phyloP scores from a whole-genome alignment of 2,329 filamentous ascomycete genomes.

The Blumeriella jaapii region DNA sequence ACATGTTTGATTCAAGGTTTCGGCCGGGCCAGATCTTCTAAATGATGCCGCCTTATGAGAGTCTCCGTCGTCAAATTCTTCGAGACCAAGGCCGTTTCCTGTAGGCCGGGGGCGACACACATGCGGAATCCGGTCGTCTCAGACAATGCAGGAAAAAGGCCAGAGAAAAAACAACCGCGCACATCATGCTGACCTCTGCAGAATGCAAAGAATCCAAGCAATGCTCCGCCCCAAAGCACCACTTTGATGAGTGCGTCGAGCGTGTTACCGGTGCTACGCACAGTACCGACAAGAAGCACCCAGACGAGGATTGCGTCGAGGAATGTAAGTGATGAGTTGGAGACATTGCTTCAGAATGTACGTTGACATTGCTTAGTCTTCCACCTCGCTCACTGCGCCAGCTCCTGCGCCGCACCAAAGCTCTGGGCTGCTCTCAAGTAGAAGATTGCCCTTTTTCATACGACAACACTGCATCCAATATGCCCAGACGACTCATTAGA shows the following conservation, averaged over 20 bases:
- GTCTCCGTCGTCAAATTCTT: too few species aligned
- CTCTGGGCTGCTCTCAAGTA: slow-evolving; percentile 91
- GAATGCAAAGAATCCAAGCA: slow-evolving; percentile 81
- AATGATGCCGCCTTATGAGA: too few species aligned
- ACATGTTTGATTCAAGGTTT: too few species aligned
- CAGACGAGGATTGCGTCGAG: slow-evolving; percentile 94
- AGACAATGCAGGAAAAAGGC: not conserved
- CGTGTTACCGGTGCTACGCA: slow-evolving; percentile 62
- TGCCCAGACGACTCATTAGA: slow-evolving; percentile 15
- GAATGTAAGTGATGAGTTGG: slow-evolving; percentile 99
- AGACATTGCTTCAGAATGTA: not conserved
- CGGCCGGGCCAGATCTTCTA: too few species aligned
- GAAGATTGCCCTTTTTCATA: slow-evolving; percentile 24
- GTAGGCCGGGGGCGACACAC: too few species aligned
- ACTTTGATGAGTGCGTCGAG: slow-evolving; percentile 97
- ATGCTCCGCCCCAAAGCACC: slow-evolving; percentile 86
- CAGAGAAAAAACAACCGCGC: too few species aligned
- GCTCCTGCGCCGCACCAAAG: slow-evolving; percentile 87
- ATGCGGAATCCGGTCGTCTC: not conserved
- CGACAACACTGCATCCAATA: slow-evolving; percentile 8
- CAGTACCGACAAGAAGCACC: slow-evolving; percentile 51
- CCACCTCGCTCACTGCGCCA: slow-evolving; percentile 95
- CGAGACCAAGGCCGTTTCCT: too few species aligned
- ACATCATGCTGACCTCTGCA: slow-evolving; percentile 32
- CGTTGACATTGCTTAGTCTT: slow-evolving; percentile 56